A percentile compares a stretch with the other conserved stretches of the same genome.
Conservation (phyloP, 306 rosid genomes). For the Glycine soja region DNA sequence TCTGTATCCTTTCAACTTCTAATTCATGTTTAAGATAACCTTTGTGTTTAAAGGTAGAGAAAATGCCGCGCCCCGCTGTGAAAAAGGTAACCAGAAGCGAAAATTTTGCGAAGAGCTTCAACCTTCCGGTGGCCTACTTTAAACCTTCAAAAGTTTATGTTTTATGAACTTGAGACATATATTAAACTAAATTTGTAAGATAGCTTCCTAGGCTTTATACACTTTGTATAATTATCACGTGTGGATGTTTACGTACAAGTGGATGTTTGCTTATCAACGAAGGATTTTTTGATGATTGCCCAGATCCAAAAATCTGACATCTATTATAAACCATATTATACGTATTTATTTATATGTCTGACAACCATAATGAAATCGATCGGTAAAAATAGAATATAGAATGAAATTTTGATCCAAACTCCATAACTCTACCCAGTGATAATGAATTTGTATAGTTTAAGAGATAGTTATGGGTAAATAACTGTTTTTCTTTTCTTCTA, state of each 20-base stretch:
- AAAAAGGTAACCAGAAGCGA: not conserved
- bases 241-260: slow-evolving; percentile 42
- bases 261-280: slow-evolving; percentile 27
- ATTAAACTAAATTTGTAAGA: not conserved
- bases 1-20: no score
- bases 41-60: not conserved
- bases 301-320: not conserved
- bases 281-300: not conserved
- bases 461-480: no score
- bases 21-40: no score
- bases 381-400: no score
- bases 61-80: not conserved
- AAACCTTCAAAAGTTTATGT: not conserved
- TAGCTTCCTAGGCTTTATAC: no score
- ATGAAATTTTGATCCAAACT: no score
- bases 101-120: not conserved
- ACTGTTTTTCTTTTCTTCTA: no score
- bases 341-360: no score
- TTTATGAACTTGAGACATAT: no score
- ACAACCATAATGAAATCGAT: not conserved
- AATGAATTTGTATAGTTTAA: no score
- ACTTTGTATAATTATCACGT: slow-evolving; percentile 10
- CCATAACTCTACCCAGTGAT: no score
- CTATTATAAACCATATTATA: no score
- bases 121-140: not conserved